A percentile compares a stretch with the other conserved stretches of the same genome.
phyloP scores from a whole-genome alignment of 2,329 filamentous ascomycete genomes.

The Trichoderma citrinoviride region DNA sequence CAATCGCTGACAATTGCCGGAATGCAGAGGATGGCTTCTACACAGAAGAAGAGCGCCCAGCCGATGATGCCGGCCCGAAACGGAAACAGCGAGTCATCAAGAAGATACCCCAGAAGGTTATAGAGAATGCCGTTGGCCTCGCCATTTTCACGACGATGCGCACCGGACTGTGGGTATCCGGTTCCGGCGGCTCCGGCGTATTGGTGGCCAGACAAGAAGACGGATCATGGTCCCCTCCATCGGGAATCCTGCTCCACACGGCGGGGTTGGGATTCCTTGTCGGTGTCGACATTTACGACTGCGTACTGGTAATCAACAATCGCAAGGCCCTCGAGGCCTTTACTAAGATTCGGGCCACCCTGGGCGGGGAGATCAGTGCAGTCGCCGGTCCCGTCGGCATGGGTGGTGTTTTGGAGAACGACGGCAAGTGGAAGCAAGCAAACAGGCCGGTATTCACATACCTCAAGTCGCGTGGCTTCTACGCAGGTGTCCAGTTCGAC shows the following conservation, averaged over 20 bases:
- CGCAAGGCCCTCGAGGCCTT: conserved; percentile 66
- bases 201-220: conserved; percentile 56
- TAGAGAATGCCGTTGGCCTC: conserved; percentile 55
- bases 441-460: conserved; percentile 72
- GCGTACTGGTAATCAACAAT: conserved; percentile 71
- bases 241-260: conserved; percentile 68
- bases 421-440: conserved; percentile 34
- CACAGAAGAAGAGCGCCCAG: conserved; percentile 36
- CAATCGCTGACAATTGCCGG: neutral
- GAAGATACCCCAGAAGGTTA: conserved; percentile 45
- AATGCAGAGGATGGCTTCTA: conserved; percentile 53
- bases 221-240: conserved; percentile 69
- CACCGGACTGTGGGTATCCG: conserved; percentile 54
- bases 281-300: conserved; percentile 75
- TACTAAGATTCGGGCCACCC: conserved; percentile 61
- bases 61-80: conserved; percentile 36
- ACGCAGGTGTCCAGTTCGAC: conserved; percentile 76
- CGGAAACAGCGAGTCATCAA: conserved; percentile 47
- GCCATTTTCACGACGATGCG: conserved; percentile 64
- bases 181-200: conserved; percentile 59
- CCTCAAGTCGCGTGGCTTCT: conserved; percentile 76
- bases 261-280: conserved; percentile 68
- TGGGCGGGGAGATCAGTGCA: conserved; percentile 68
- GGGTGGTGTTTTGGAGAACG: conserved; percentile 54
- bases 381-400: conserved; percentile 58